These are phyloP conservation scores for Tylopilus sp. DNA, from an alignment of 768 basidiomycete genomes.

Conservation along the genomic window DNA sequence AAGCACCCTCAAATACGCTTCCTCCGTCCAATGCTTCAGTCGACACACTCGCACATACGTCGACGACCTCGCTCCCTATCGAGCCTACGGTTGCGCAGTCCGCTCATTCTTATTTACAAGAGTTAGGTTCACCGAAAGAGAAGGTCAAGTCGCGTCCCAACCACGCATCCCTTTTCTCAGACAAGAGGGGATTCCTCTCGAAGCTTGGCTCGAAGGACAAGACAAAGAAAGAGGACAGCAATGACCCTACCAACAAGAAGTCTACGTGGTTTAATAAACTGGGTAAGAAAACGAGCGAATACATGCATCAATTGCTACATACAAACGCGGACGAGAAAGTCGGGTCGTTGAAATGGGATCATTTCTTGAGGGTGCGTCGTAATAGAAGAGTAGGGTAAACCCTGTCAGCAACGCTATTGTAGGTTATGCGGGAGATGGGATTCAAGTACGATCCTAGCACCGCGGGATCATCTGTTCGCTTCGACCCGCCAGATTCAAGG, in stretches of 20 bases:
- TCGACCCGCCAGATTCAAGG: constrained; percentile 62
- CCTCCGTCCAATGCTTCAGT: constrained; percentile 16
- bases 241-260: constrained; percentile 34
- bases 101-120: constrained; percentile 63
- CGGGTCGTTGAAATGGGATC: constrained; percentile 76
- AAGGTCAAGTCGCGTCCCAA: constrained; percentile 73
- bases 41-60: constrained; percentile 27
- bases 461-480: constrained; percentile 79
- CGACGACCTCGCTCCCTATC: constrained; percentile 42
- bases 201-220: constrained; percentile 38
- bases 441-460: constrained; percentile 71
- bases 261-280: constrained; percentile 55
- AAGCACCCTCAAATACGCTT: constrained; percentile 5
- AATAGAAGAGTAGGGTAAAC: background rate
- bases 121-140: constrained; percentile 46
- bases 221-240: constrained; percentile 34
- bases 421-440: constrained; percentile 80
- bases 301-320: constrained; percentile 64
- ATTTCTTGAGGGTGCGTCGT: constrained; percentile 61
- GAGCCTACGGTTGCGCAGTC: constrained; percentile 61
- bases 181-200: constrained; percentile 47
- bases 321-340: constrained; percentile 53
- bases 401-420: background rate
- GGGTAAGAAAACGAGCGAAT: constrained; percentile 52
- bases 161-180: constrained; percentile 48